Evolutionary conservation across 495 filamentous ascomycete genomes (phyloP).

Genomic region (Penicillium bialowiezense): DNA sequence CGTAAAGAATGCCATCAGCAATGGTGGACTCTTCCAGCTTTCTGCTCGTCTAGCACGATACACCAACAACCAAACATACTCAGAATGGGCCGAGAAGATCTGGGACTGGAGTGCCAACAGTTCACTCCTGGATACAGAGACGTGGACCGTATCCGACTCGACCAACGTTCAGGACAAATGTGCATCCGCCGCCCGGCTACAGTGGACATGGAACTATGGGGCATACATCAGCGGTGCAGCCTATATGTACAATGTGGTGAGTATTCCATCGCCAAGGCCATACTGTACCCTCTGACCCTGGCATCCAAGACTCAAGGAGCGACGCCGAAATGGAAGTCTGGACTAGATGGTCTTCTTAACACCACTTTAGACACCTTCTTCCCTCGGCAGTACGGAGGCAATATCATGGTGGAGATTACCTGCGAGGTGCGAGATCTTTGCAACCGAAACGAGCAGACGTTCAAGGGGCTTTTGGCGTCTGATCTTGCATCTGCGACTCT

Average conservation of each 20-base stretch:
- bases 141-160: conserved; percentile 61
- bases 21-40: conserved; percentile 68
- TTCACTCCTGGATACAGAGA: conserved; percentile 50
- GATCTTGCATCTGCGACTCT: conserved; percentile 59
- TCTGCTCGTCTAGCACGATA: conserved; percentile 68
- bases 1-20: conserved; percentile 67
- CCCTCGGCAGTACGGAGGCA: conserved; percentile 42
- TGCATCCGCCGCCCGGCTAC: conserved; percentile 48
- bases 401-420: conserved; percentile 62
- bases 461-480: conserved; percentile 63
- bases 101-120: conserved; percentile 62
- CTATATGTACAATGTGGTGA: conserved; percentile 65
- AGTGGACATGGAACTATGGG: conserved; percentile 70
- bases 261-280: conserved; percentile 10
- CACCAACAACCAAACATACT: conserved; percentile 67
- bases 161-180: conserved; percentile 53
- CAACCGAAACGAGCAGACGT: conserved; percentile 62
- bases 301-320: conserved; percentile 4
- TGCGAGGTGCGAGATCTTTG: conserved; percentile 64
- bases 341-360: conserved; percentile 55
- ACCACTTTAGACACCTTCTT: conserved; percentile 57
- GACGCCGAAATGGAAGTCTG: conserved; percentile 49
- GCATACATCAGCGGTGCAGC: conserved; percentile 67
- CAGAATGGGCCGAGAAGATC: conserved; percentile 64
- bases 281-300: background rate